These are phyloP conservation scores for Triticum monococcum DNA, from an alignment of 176 grass and related monocot genomes.

Conservation along the genomic window DNA sequence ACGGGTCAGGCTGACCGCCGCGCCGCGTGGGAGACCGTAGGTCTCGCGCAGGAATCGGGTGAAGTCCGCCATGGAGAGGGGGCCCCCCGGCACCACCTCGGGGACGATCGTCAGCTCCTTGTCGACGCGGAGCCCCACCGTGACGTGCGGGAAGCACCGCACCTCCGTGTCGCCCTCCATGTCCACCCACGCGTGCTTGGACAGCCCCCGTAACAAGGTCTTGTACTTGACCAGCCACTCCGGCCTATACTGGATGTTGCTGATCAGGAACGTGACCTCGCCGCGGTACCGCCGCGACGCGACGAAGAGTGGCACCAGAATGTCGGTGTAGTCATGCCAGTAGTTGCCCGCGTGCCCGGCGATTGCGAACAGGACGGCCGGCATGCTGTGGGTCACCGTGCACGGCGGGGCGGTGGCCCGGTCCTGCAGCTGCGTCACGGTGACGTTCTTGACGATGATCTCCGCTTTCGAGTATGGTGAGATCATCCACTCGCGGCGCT, in stretches of 20 bases:
- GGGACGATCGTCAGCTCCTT: slow-evolving; percentile 49
- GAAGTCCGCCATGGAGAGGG: slow-evolving; percentile 53
- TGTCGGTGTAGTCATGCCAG: slow-evolving; percentile 59
- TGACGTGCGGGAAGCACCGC: slow-evolving; percentile 47
- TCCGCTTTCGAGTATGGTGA: slow-evolving; percentile 45
- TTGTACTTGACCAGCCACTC: slow-evolving; percentile 54
- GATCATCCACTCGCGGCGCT: slow-evolving; percentile 33
- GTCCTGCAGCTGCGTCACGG: slow-evolving; percentile 31
- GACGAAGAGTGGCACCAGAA: slow-evolving; percentile 56
- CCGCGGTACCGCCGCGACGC: slow-evolving; percentile 31
- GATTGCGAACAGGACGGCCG: slow-evolving; percentile 55
- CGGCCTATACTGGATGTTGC: not conserved
- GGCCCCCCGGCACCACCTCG: slow-evolving; percentile 11
- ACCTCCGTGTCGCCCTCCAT: slow-evolving; percentile 41
- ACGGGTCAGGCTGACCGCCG: not conserved
- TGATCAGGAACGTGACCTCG: slow-evolving; percentile 55
- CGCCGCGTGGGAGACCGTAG: slow-evolving; percentile 31
- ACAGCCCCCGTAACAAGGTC: slow-evolving; percentile 21
- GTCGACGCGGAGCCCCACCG: slow-evolving; percentile 45
- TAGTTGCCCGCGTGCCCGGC: slow-evolving; percentile 51
- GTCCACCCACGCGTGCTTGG: slow-evolving; percentile 38
- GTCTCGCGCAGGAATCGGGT: slow-evolving; percentile 28
- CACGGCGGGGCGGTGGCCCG: slow-evolving; percentile 28
- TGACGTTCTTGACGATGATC: slow-evolving; percentile 6
- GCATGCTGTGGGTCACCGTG: slow-evolving; percentile 27